Evolutionary conservation across 305 asterid species (phyloP), one percentile per base, ranked within the genome.

Genomic region (Salvia sclarea): DNA sequence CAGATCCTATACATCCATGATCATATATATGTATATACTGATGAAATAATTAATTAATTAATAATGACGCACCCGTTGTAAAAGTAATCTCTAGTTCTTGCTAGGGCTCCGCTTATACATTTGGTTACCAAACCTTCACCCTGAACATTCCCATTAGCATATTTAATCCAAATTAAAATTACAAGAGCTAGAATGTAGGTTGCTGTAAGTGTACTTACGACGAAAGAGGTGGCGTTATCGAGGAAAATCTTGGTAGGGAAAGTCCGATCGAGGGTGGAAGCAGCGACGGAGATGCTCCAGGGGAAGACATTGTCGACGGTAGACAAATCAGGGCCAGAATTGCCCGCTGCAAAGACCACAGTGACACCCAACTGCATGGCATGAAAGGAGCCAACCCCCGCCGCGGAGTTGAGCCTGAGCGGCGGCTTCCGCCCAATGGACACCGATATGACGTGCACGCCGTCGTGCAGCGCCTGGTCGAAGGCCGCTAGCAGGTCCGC

Each of bases 341-440:
- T 87, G 0, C 95, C 95, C 0, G 88, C 91, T 2, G 95, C 74
- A 61, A 83, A 81, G 18, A 85, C 82, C 54, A 80, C 86, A 59
- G 81, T 83, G 16, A 87, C 84, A n/a, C 95, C 86, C 54, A 63
- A 7, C 58, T 83, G 91, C 91, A 81, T 80, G 18, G 89, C 91
- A 8, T 87, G 91, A 44, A 87, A 85, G 1, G 91, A 80, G 1
- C 95, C 91, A 21, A 84, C 75, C 63, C 81, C 82, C 0, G 79
- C 48, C 14, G 79, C 72, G 9, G 87, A 78, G 2, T 13, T 68
- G 6, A 74, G 69, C 66, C 44, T 44, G 62, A 81, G 25, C 0
- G 94, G 94, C 8, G 85, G 83, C 56, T 20, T 45, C 64, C 20
- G 52, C 5, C 94, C 88, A 3, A 82, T 35, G 3, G 91, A 87